A percentile compares a stretch with the other conserved stretches of the same genome.
phyloP scores from a whole-genome alignment of 768 basidiomycete species.

The Lactarius hatsudake region DNA sequence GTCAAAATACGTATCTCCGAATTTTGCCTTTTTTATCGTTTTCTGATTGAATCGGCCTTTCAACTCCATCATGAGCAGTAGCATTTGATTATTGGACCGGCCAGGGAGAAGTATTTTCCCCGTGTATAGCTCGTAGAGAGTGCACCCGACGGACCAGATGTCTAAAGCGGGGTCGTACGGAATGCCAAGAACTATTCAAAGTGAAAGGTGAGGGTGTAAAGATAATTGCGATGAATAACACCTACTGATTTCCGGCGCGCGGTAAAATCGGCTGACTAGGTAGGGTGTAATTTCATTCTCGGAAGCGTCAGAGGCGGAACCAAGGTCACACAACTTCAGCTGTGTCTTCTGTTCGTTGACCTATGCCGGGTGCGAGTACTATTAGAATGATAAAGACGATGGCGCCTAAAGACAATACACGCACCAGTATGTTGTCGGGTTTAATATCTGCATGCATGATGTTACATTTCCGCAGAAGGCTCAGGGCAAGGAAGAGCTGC shows the following conservation, averaged over 20 bases:
- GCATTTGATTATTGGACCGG: constrained; percentile 96
- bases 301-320: constrained; percentile 91
- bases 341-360: constrained; percentile 94
- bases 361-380: constrained; percentile 39
- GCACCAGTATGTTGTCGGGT: constrained; percentile 93
- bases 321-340: constrained; percentile 92
- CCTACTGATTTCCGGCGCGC: constrained; percentile 97
- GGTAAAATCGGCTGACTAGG: constrained; percentile 95
- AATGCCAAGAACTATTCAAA: constrained; percentile 75
- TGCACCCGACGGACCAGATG: constrained; percentile 97
- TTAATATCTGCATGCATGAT: constrained; percentile 99
- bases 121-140: constrained; percentile 92
- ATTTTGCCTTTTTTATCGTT: constrained; percentile 92
- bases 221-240: constrained; percentile 26
- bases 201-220: constrained; percentile 23
- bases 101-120: constrained; percentile 98
- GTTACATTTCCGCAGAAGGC: constrained; percentile 81
- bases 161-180: constrained; percentile 94
- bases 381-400: background rate
- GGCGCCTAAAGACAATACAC: constrained; percentile 32
- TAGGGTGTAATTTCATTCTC: constrained; percentile 99
- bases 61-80: constrained; percentile 96
- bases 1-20: constrained; percentile 91
- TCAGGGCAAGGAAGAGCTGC: constrained; percentile 87
- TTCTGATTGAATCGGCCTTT: constrained; percentile 92